Evolutionary conservation across 805 yeast species (phyloP).

Genomic region (Ogataea corticis): DNA sequence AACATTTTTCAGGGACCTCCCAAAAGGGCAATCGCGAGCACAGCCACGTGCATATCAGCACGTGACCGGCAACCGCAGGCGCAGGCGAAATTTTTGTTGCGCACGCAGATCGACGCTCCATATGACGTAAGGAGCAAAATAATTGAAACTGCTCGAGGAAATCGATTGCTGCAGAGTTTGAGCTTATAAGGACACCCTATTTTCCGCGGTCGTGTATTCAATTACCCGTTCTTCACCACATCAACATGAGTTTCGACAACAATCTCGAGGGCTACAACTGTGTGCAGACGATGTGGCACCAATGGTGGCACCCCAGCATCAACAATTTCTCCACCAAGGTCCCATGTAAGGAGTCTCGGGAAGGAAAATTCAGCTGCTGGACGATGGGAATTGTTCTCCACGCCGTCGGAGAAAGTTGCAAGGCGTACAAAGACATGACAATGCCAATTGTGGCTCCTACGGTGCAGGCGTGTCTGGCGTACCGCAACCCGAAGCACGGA

Average conservation of each 20-base stretch:
- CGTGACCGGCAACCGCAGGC: neutral
- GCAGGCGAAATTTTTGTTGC: no score
- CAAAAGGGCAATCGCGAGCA: neutral
- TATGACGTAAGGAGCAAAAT: no score
- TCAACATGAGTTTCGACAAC: conserved; percentile 27
- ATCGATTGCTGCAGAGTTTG: neutral
- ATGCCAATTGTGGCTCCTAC: conserved; percentile 55
- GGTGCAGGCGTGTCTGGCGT: conserved; percentile 47
- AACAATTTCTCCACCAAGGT: conserved; percentile 42
- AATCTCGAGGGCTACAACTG: conserved; percentile 40
- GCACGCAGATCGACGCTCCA: neutral
- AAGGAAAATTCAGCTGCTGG: conserved; percentile 64
- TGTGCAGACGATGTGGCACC: conserved; percentile 42
- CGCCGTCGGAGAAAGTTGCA: conserved; percentile 65
- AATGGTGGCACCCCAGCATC: conserved; percentile 40
- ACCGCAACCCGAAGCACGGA: conserved; percentile 49
- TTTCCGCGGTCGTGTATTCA: no score
- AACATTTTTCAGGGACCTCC: neutral
- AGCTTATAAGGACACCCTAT: neutral
- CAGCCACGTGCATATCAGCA: neutral
- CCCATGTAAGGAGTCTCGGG: conserved; percentile 46
- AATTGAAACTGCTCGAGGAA: no score
- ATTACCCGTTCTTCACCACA: neutral
- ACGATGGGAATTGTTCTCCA: conserved; percentile 66
- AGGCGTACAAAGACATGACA: conserved; percentile 51